phyloP scores from a whole-genome alignment of 1,284 basidiomycete species.

The Apiotrichum mycotoxinovorans region DNA sequence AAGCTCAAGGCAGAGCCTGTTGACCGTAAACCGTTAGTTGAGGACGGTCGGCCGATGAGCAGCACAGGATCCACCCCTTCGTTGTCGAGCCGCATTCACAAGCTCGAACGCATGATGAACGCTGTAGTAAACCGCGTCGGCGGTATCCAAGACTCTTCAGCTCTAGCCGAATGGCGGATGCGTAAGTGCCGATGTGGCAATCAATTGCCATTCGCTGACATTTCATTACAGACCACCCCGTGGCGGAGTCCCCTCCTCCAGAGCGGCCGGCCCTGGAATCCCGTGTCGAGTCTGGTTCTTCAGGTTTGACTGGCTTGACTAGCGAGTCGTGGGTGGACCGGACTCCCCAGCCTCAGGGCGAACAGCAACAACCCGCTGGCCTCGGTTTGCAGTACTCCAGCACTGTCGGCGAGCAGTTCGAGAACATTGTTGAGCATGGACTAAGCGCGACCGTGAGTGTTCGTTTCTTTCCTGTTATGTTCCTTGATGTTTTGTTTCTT shows the following conservation, averaged over 20 bases:
- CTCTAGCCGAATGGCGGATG: conserved; percentile 38
- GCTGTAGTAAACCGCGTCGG: conserved; percentile 37
- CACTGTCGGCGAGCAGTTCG: conserved; percentile 33
- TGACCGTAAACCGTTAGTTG: conserved; percentile 4
- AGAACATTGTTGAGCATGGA: conserved; percentile 77
- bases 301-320: background rate
- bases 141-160: conserved; percentile 31
- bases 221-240: conserved; percentile 29
- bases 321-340: background rate
- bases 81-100: conserved; percentile 5
- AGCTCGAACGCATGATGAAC: conserved; percentile 42
- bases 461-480: background rate
- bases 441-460: conserved; percentile 54
- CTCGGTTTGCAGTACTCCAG: conserved; percentile 32
- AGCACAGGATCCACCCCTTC: background rate
- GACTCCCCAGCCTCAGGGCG: background rate
- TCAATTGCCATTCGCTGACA: background rate
- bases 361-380: background rate
- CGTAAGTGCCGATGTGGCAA: conserved; percentile 26
- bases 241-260: conserved; percentile 28
- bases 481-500: conserved; percentile 58
- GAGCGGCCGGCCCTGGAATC: conserved; percentile 9
- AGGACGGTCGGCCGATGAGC: background rate
- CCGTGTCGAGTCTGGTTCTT: background rate
- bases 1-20: background rate